A percentile compares a stretch with the other conserved stretches of the same genome.
Evolutionary conservation across 345 rosid species (phyloP).

Genomic region (Salix udensis): DNA sequence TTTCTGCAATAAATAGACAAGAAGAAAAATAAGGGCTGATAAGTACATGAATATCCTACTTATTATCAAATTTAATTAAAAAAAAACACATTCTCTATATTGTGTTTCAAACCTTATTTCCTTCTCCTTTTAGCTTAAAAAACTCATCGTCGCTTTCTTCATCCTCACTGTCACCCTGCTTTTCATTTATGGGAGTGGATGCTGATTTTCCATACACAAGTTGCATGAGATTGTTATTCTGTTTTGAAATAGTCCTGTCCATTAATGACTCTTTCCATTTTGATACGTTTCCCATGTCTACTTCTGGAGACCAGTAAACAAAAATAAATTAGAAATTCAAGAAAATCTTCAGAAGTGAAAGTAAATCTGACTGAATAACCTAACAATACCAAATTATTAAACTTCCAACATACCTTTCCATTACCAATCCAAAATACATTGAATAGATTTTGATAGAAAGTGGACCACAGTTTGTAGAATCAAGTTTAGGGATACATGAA

Average conservation of each 20-base stretch:
- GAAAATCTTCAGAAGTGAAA: background rate
- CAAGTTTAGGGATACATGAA: too few relatives aligned
- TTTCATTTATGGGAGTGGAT: slow-evolving; percentile 36
- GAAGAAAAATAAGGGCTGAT: slow-evolving; percentile 1
- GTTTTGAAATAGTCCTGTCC: slow-evolving; percentile 53
- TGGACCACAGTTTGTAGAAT: background rate
- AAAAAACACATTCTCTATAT: background rate
- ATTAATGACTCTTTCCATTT: slow-evolving; percentile 75
- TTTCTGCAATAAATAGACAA: slow-evolving; percentile 42
- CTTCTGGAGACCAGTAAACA: slow-evolving; percentile 30
- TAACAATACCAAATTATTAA: background rate
- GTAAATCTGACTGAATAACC: background rate
- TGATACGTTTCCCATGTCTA: slow-evolving; percentile 63
- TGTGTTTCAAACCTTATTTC: slow-evolving; percentile 49
- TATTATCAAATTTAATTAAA: background rate
- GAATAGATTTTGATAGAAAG: background rate
- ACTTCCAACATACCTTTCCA: background rate
- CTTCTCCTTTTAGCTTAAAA: slow-evolving; percentile 78
- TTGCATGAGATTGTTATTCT: slow-evolving; percentile 61
- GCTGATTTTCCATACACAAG: slow-evolving; percentile 67
- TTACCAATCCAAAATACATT: background rate
- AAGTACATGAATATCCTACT: background rate
- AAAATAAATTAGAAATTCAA: slow-evolving; percentile 17
- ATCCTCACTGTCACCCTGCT: slow-evolving; percentile 43
- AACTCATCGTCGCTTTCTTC: slow-evolving; percentile 72